Base-by-base conservation (phyloP, 1,284 basidiomycete genomes). In the Blastosporella zonata region DNA sequence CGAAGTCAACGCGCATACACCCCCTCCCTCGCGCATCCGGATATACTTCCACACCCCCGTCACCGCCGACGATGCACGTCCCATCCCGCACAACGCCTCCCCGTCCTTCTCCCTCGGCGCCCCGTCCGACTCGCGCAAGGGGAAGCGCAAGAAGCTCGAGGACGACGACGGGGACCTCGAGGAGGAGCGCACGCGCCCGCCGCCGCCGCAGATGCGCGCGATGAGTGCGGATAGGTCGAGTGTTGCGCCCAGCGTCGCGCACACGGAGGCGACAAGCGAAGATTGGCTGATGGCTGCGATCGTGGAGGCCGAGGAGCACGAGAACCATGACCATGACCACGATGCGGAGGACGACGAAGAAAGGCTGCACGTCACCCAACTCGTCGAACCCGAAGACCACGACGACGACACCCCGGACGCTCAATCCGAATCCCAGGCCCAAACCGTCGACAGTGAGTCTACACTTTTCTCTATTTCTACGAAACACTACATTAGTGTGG, bases 21-120 rank as follows among this genome's bases (percentile, higher is more conserved):
- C 82, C 43, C 84, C 86, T 43, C 83, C 85, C 38, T 87, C 86
- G 38, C 82, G 88, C 53, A 82, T 91, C 61, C 84, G 87, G 58
- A 87, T 91, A 53, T 91, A 91, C 72, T 91, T 91, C 73, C 88
- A 90, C 69, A 90, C 87, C 21, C 88, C 87, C 52, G 84, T 87
- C 50, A 80, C 84, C 57, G 75, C 82, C 59, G 87, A 89, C 71
- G 87, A 90, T 68, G 75, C 82, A 52, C 82, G 79, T 63, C 81
- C 83, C 33, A 81, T 87, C 62, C 74, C 81, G 52, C 77, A 83
- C 62, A 67, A 65, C 56, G 61, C 47, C 3, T 46, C 69, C 60
- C 73, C 52, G 2, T 37, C 67, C 60, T 74, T 73, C 60, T 59
- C 69, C 39, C 68, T 74, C 64, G 69, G 68, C 50, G 66, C 71